A percentile compares a stretch with the other conserved stretches of the same genome.
These are phyloP conservation scores for Cercospora nicotianae DNA, from an alignment of 2,329 filamentous ascomycete genomes.

Conservation along the genomic window DNA sequence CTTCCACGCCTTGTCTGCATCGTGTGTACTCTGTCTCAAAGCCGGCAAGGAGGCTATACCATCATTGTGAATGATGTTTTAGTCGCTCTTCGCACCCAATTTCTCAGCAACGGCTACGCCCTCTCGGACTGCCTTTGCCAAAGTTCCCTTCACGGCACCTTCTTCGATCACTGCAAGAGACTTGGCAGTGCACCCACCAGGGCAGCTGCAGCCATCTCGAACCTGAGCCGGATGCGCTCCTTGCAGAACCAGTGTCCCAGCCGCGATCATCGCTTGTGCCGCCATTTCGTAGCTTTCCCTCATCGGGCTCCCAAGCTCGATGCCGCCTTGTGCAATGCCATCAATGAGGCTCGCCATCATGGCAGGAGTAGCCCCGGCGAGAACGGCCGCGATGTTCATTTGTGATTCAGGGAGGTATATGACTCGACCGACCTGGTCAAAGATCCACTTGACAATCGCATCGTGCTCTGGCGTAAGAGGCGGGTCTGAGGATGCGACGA, in stretches of 20 bases:
- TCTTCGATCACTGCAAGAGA: conserved; percentile 74
- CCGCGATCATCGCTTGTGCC: conserved; percentile 74
- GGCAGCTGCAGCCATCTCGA: conserved; percentile 74
- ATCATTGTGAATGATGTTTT: background rate
- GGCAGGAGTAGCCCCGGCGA: conserved; percentile 73
- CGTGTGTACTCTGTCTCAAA: background rate
- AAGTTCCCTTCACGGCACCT: conserved; percentile 64
- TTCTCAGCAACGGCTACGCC: conserved; percentile 32
- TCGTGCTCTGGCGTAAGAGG: conserved; percentile 58
- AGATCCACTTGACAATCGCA: conserved; percentile 71
- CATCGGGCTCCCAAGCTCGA: conserved; percentile 74
- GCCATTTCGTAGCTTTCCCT: conserved; percentile 75
- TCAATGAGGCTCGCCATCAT: conserved; percentile 76
- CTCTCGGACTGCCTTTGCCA: conserved; percentile 69
- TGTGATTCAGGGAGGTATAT: conserved; percentile 64
- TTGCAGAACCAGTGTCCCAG: conserved; percentile 64
- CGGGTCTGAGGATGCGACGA: conserved; percentile 65
- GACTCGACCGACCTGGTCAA: conserved; percentile 70
- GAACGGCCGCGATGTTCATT: conserved; percentile 73
- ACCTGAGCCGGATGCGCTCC: conserved; percentile 77
- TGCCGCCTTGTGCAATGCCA: conserved; percentile 72
- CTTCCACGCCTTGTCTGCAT: no score
- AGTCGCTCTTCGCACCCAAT: background rate
- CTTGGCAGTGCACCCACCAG: conserved; percentile 75
- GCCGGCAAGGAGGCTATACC: background rate